These are phyloP conservation scores for Beauveria brongniartii DNA, from an alignment of 2,329 filamentous ascomycete species.

Conservation along the genomic window DNA sequence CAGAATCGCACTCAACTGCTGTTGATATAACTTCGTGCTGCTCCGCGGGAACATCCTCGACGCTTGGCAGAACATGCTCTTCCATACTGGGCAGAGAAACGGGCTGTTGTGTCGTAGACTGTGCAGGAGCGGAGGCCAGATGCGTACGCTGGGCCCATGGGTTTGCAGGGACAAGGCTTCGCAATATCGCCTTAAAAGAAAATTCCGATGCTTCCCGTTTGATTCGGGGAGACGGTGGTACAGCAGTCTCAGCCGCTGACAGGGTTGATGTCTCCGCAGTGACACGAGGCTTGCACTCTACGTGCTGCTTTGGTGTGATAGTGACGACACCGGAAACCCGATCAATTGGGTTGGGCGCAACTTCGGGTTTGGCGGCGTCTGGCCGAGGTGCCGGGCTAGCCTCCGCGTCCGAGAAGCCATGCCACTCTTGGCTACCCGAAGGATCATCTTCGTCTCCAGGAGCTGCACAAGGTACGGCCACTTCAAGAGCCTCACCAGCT, in stretches of 20 bases:
- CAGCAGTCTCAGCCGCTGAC: slow-evolving; percentile 12
- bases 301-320: neutral
- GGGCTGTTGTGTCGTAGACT: neutral
- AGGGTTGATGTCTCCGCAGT: slow-evolving; percentile 22
- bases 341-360: neutral
- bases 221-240: neutral
- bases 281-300: neutral
- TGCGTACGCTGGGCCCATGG: slow-evolving; percentile 19
- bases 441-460: too few species aligned
- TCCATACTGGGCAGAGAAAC: neutral
- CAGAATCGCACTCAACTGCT: too few species aligned
- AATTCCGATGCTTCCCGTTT: slow-evolving; percentile 12
- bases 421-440: neutral
- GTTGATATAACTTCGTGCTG: neutral
- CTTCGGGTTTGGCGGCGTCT: neutral
- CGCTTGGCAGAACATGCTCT: neutral
- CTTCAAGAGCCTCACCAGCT: neutral
- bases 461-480: neutral
- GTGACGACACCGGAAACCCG: neutral
- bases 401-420: neutral
- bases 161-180: slow-evolving; percentile 18
- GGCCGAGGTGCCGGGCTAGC: too few species aligned
- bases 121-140: slow-evolving; percentile 3
- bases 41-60: neutral
- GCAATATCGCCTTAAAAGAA: slow-evolving; percentile 18